These are phyloP conservation scores for Ensete ventricosum DNA, from an alignment of 176 grass and related monocot genomes.

Conservation along the genomic window DNA sequence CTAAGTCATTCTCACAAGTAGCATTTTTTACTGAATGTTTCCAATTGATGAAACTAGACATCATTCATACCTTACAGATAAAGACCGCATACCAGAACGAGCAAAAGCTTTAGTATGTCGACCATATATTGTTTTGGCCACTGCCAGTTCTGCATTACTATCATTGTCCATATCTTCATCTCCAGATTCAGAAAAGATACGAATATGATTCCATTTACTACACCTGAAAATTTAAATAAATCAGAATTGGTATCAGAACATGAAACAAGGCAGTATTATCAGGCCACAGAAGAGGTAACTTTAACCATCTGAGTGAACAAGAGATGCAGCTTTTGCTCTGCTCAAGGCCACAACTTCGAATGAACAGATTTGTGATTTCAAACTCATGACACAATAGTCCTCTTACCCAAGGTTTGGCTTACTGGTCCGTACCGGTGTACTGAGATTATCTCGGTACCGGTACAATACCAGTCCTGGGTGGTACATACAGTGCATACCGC, in stretches of 20 bases:
- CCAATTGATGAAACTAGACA: background rate
- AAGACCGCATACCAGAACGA: slow-evolving; percentile 34
- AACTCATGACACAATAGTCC: no score
- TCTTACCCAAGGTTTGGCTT: no score
- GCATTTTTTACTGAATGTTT: background rate
- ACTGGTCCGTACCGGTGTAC: no score
- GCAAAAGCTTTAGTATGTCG: slow-evolving; percentile 29
- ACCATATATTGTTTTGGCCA: slow-evolving; percentile 16
- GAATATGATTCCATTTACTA: slow-evolving; percentile 91
- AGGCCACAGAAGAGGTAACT: background rate
- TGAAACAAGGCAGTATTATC: background rate
- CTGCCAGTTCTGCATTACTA: slow-evolving; percentile 10
- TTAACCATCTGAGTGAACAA: no score
- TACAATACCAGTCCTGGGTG: no score
- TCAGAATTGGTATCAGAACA: background rate
- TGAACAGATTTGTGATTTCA: no score
- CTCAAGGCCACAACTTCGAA: no score
- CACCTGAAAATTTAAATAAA: slow-evolving; percentile 39
- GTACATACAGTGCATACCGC: no score
- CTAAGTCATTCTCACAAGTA: background rate
- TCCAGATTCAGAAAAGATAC: slow-evolving; percentile 88
- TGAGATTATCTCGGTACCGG: no score
- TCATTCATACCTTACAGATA: slow-evolving; percentile 49
- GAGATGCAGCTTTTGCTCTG: no score
- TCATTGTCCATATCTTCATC: slow-evolving; percentile 52